Evolutionary conservation across 2,329 filamentous ascomycete species (phyloP), one percentile per base, ranked within the genome.

Genomic region (Sarocladium kiliense): DNA sequence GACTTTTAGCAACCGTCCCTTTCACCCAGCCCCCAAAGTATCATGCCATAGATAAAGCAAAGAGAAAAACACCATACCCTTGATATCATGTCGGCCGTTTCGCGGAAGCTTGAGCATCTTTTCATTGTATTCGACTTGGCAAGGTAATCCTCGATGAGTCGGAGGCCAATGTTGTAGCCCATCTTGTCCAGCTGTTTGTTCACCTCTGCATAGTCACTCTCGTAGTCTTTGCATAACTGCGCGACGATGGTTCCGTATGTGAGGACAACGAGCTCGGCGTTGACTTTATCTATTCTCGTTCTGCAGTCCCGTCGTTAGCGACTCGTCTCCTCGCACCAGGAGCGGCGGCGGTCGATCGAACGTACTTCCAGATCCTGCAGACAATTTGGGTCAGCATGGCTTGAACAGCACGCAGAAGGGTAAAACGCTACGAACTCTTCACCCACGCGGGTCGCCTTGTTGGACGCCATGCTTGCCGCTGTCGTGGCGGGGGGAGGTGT

Each of bases 101-200:
- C 94, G 57, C 89, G 83, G 68, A 99, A 97, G 74, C 94, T 97
- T 63, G 84, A 80, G 72, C 94, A 99, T 60, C 91, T 82, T 63
- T 91, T 89, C 81, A 87, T 87, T 2, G 89, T 91, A 64, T 91
- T 93, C 4, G 91, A 94, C 72, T 97, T 97, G 64, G 94, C 94
- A 18, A 99, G 84, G 66, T 97, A 99, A 73, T 99, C 94, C 65
- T 99, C 94, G 63, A 99, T 97, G 61, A 99, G 75, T 36, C 94
- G 89, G 66, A 97, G 79, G 26, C 94, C 94, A 61, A 99, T 99
- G 66, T 97, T 97, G 76, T 97, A 97, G 55, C 94, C 94, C 94
- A 99, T 99, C 75, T 93, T 95, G 69, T 99, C 94, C 44, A 99
- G 81, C 71, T 99, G 94, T 71, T 93, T 91, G 76, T 99, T 99